Evolutionary conservation across 164 flowering plant genomes (phyloP), one percentile per base, ranked within the genome.

Genomic region (Berberis thunbergii): DNA sequence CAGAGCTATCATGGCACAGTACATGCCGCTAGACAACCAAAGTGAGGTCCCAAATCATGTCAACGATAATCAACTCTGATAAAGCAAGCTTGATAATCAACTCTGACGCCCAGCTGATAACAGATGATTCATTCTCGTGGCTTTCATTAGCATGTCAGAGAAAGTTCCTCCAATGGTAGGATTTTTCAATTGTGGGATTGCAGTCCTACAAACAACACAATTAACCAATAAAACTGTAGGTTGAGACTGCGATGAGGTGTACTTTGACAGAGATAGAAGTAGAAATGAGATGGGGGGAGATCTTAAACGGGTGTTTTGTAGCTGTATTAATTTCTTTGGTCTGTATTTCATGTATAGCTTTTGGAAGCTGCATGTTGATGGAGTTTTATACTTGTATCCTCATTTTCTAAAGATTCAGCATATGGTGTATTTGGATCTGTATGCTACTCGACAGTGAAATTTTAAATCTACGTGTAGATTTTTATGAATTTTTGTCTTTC

Each of bases 21-120:
- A 88, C 80, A 88, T 88, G 95, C 95, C 95, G 50, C 76, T 88
- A 62, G 95, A 88, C 76, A 88, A 81, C 70, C 91, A 88, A 77
- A 50, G 67, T 12, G 89, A 81, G 69, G 76, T 83, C 40, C 88
- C 82, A 57, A 84, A 81, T 65, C 89, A 84, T 57, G 71, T 74
- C 60, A 72, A 45, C 5, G 86, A 77, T 0, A 78, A 77, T 57
- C 72, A 48, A 38, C 67, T 74, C n/a, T 70, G 69, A 65, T 5
- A 48, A 52, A 49, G 53, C 41, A 52, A 8, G 41, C 4, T 45
- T 38, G 50, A 7, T 3, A 41, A 45, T 43, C 42, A 49, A 43
- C 54, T 52, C 54, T 10, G 54, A 52, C n/a, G 13, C n/a, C n/a
- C 11, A 52, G 54, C 13, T 7, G n/a, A 6, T 52, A 10, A 12